Base-by-base conservation (phyloP, 2,329 filamentous ascomycete species). In the Cladophialophora bantiana region DNA sequence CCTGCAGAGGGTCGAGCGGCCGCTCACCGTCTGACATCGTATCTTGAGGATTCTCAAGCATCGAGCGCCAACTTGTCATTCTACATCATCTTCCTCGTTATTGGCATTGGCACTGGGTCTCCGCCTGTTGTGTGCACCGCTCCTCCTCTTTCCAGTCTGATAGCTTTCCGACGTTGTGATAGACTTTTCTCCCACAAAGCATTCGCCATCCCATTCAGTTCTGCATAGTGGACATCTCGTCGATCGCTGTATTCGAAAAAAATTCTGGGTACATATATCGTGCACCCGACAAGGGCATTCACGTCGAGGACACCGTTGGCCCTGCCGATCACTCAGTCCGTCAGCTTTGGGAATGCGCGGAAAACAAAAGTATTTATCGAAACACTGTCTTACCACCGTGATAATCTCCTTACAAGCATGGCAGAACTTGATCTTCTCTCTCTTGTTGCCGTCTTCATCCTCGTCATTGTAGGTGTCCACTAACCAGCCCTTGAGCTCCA, bases 401-500 rank as follows among this genome's bases (percentile, higher is more conserved):
- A 98, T 87, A 68, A 98, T 90, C 71, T 97, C 93, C 77, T 88
- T 91, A 78, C 95, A 99, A 0, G 92, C 93, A 74, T 90, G 87
- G 77, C 95, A 99, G 69, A 89, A 88, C 80, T 95, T 96, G 76
- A 99, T 91, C 69, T 88, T 88, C 75, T 92, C 86, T 83, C 86
- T 88, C 62, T 72, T 68, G 9, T 75, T 78, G 1, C 79, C 80
- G 31, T 79, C 79, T 1, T 81, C 79, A n/a, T 82, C 80, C 9
- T 87, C 87, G 63, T 96, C 91, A 75, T 99, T 98, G 78, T 97
- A 99, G 34, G 90, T 92, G 61, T 92, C 91, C n/a, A 92, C 81
- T 57, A 99, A 84, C 89, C 94, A 98, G 1, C 86, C 84, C 65
- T 90, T 85, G 65, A 99, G 81, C 82, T 99, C 95, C 83, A 98